phyloP scores from a whole-genome alignment of 345 rosid genomes.

The Ceriops tagal region DNA sequence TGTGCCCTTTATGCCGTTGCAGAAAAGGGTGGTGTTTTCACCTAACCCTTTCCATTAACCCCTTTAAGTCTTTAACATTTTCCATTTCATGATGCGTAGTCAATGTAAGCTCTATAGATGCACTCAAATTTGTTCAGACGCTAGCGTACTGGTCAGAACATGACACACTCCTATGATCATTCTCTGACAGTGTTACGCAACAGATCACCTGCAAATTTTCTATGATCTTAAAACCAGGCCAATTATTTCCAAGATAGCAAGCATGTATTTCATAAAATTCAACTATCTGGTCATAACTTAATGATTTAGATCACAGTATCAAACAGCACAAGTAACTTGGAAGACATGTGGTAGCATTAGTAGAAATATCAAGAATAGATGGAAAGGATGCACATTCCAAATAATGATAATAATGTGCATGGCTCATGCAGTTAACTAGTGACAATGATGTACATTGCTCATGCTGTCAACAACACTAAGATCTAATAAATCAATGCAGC shows the following conservation, averaged over 20 bases:
- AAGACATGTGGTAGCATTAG: background rate
- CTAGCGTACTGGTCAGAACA: background rate
- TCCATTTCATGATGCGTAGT: background rate
- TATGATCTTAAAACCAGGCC: background rate
- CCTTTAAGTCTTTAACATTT: too few relatives aligned
- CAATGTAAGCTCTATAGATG: background rate
- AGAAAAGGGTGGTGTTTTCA: too few relatives aligned
- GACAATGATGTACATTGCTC: slow-evolving; percentile 7
- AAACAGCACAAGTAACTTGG: background rate
- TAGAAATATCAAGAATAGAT: background rate
- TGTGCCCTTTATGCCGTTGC: too few relatives aligned
- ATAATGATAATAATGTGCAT: slow-evolving; percentile 11
- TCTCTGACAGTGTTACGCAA: background rate
- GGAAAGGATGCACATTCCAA: background rate
- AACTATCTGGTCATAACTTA: background rate
- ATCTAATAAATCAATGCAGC: background rate
- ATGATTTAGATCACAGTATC: background rate
- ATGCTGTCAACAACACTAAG: background rate
- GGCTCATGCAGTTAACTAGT: slow-evolving; percentile 1
- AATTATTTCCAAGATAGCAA: background rate
- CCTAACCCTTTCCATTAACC: too few relatives aligned
- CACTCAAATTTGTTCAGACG: background rate
- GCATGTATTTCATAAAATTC: background rate
- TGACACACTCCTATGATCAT: background rate
- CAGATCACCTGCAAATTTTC: background rate